phyloP scores from a whole-genome alignment of 148 eudicot genomes.

The Rhododendron henanense region DNA sequence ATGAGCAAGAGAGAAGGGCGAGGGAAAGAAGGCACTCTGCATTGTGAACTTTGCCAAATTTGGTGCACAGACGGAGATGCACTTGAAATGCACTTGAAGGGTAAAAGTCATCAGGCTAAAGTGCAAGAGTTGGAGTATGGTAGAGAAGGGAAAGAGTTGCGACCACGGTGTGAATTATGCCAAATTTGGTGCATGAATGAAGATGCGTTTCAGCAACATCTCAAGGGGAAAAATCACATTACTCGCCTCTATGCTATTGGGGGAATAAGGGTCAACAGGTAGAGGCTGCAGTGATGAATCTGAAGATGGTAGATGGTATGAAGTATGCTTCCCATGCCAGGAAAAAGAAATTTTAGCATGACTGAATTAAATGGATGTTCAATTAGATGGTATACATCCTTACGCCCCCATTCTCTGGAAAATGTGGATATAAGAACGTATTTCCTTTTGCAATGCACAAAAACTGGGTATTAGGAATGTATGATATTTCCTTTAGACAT shows the following conservation, averaged over 20 bases:
- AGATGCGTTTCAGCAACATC: conserved; percentile 18
- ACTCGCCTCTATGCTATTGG: neutral
- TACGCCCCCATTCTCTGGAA: neutral
- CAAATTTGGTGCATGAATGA: conserved; percentile 27
- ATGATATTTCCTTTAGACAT: neutral
- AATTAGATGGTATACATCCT: neutral
- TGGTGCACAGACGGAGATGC: conserved; percentile 12
- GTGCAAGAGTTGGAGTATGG: conserved; percentile 10
- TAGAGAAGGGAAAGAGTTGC: conserved; percentile 1
- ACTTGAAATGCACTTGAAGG: conserved; percentile 21
- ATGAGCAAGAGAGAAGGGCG: neutral
- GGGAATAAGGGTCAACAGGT: neutral
- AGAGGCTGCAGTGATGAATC: neutral
- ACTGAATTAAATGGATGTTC: neutral
- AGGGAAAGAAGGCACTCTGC: neutral
- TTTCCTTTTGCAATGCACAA: neutral
- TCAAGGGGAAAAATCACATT: conserved; percentile 24
- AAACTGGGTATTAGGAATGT: neutral
- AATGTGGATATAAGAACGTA: neutral
- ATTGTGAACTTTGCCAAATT: conserved; percentile 19
- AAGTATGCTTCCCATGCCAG: neutral
- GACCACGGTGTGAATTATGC: conserved; percentile 24
- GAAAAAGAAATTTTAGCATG: neutral
- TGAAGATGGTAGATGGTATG: neutral
- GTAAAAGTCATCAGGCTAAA: conserved; percentile 24